Evolutionary conservation across 495 filamentous ascomycete genomes (phyloP), one percentile per base, ranked within the genome.

Genomic region (Tirmania nivea): DNA sequence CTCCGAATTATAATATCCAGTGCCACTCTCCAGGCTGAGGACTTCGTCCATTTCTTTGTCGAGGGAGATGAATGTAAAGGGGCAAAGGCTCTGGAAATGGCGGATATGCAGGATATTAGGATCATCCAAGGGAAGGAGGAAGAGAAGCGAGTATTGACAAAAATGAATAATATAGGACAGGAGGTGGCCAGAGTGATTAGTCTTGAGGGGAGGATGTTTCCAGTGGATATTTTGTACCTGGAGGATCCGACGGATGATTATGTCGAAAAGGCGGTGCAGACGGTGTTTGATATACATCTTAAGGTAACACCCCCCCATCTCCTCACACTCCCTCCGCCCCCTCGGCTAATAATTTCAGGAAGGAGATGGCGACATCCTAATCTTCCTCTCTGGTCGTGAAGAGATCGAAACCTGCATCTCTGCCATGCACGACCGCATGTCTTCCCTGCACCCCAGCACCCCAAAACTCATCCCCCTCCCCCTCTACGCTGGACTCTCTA

Each of bases 371-470:
- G 90, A 96, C 63, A 83, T 99, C 52, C 75, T 99, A 6, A 69
- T 95, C 34, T 97, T 97, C 63, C 68, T 97, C 34, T 93, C 88
- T 1, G 90, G 90, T 34, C 76, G 90, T 55, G 89, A 95, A 56
- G 90, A 97, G 66, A 97, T 97, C 55, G 86, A 93, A 53, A 72
- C 75, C 17, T 79, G 79, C 8, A 74, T 94, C 56, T 77, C 88
- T 61, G 71, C 78, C 57, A 78, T 96, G 31, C 73, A 80, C 36
- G 86, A 94, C 58, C 83, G 83, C 53, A 75, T 83, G 50, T 71
- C 73, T n/a, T 72, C 78, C 60, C 77, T 94, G 39, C 82, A 86
- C 53, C 74, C 78, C 10, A 77, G 78, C 54, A 77, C 80, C 9
- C 74, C 79, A 53, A 70, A 78, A 37, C 65, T 97, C 19, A 71